Base-by-base conservation (phyloP, 352 stramenopile genomes). In the Pythium aquatile region DNA sequence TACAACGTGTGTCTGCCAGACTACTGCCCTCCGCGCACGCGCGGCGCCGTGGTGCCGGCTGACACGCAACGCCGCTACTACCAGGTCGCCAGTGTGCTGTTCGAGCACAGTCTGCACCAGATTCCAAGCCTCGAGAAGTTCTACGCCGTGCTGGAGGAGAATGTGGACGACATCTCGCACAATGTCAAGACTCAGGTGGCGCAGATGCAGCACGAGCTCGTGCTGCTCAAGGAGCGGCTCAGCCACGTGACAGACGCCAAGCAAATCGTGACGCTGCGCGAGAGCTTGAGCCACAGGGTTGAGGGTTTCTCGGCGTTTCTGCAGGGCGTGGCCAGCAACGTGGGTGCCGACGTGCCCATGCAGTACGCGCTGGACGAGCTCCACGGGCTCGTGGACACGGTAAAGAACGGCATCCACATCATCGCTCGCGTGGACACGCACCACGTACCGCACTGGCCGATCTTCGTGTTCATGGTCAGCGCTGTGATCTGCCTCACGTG, bases 401-500 rank as follows among this genome's bases (percentile, higher is more conserved):
- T 94, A 30, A 81, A 83, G 62, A 92, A 92, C 55, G 86, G 86
- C 46, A 75, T 94, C 37, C 81, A 88, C 59, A 79, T 92, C 53
- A 76, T 94, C 67, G 77, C 84, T 53, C 78, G 54, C 17, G 73
- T 85, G 0, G 81, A 91, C 55, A 76, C 76, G 28, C 85, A 94
- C 72, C 65, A 93, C 49, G 86, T 93, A 42, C 76, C 81, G 32
- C 79, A 90, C 68, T 95, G 86, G 86, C 86, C 86, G 11, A 91
- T 95, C 69, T 88, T 87, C 55, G 86, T 88, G 53, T 95, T 93
- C 66, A 91, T 95, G 81, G 77, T 75, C 55, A 91, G 81, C 56
- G 86, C 84, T 6, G 86, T 93, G 46, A 79, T 93, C 63, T 95
- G 86, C 44, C 69, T 95, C 35, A 91, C 83, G 49, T 93, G 84